Evolutionary conservation across 2,329 filamentous ascomycete genomes (phyloP).

Genomic region (Phoma sp.): DNA sequence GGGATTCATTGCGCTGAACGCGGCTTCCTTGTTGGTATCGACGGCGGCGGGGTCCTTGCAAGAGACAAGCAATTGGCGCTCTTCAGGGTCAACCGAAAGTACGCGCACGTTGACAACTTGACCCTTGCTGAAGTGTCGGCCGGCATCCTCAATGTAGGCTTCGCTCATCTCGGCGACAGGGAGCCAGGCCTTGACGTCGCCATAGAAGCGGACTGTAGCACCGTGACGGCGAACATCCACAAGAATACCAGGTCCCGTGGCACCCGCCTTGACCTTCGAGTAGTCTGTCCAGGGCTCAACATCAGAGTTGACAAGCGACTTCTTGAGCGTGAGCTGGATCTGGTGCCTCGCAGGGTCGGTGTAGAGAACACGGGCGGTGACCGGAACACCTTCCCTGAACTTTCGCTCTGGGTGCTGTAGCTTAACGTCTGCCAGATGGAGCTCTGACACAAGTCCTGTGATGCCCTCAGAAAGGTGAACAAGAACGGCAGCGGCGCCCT

Average conservation of each 20-base stretch:
- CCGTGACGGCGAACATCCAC: slow-evolving; percentile 80
- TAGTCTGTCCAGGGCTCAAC: slow-evolving; percentile 79
- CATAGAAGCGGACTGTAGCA: slow-evolving; percentile 93
- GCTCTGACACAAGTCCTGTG: slow-evolving; percentile 84
- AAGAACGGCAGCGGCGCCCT: slow-evolving; percentile 82
- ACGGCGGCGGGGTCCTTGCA: slow-evolving; percentile 89
- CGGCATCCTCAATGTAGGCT: slow-evolving; percentile 88
- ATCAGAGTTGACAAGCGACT: slow-evolving; percentile 90
- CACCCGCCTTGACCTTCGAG: slow-evolving; percentile 74
- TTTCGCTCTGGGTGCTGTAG: slow-evolving; percentile 96
- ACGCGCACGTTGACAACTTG: slow-evolving; percentile 92
- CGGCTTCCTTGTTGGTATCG: slow-evolving; percentile 75
- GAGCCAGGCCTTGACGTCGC: slow-evolving; percentile 81
- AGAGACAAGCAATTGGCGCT: slow-evolving; percentile 80
- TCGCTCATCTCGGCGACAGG: slow-evolving; percentile 98
- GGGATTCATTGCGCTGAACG: slow-evolving; percentile 74
- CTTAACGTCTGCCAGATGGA: slow-evolving; percentile 86
- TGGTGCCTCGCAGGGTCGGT: slow-evolving; percentile 77
- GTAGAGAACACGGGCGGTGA: slow-evolving; percentile 87
- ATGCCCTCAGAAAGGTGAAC: slow-evolving; percentile 87
- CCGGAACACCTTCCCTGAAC: slow-evolving; percentile 83
- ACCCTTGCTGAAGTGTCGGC: slow-evolving; percentile 85
- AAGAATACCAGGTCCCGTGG: slow-evolving; percentile 85
- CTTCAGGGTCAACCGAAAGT: slow-evolving; percentile 77
- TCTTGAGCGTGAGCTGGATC: slow-evolving; percentile 90